These are phyloP conservation scores for Mantamonas sphyraenae DNA, from an alignment of 78 protist species.

Conservation along the genomic window DNA sequence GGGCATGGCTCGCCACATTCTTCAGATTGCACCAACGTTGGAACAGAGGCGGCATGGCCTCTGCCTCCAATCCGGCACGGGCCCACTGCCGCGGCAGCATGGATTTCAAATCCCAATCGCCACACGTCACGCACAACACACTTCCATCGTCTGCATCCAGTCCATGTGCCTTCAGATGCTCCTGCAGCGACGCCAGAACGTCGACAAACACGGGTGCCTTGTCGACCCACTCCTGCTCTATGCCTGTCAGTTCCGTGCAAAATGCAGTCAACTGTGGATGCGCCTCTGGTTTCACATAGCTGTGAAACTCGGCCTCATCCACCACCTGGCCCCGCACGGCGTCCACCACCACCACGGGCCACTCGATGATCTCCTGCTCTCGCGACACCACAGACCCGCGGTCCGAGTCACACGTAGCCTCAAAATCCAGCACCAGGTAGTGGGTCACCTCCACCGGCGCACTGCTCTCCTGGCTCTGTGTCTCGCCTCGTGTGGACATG, in stretches of 20 bases:
- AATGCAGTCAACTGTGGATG: constrained; percentile 39
- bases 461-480: neutral
- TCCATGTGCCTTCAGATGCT: constrained; percentile 21
- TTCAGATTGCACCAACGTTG: constrained; percentile 43
- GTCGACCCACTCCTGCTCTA: constrained; percentile 55
- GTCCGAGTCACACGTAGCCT: constrained; percentile 54
- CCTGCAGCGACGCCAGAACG: constrained; percentile 21
- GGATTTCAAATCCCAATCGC: constrained; percentile 37
- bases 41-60: constrained; percentile 12
- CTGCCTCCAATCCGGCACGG: neutral
- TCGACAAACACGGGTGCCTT: constrained; percentile 27
- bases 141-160: neutral
- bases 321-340: neutral
- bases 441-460: neutral
- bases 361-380: constrained; percentile 72
- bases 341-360: constrained; percentile 58
- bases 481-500: neutral
- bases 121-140: constrained; percentile 32
- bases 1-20: neutral
- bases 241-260: constrained; percentile 66
- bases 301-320: constrained; percentile 37
- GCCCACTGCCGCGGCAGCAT: constrained; percentile 18
- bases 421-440: constrained; percentile 52
- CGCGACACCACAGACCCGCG: neutral
- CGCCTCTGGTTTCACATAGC: constrained; percentile 39